These are phyloP conservation scores for Triangularia verruculosa DNA, from an alignment of 2,329 filamentous ascomycete species.

Conservation along the genomic window DNA sequence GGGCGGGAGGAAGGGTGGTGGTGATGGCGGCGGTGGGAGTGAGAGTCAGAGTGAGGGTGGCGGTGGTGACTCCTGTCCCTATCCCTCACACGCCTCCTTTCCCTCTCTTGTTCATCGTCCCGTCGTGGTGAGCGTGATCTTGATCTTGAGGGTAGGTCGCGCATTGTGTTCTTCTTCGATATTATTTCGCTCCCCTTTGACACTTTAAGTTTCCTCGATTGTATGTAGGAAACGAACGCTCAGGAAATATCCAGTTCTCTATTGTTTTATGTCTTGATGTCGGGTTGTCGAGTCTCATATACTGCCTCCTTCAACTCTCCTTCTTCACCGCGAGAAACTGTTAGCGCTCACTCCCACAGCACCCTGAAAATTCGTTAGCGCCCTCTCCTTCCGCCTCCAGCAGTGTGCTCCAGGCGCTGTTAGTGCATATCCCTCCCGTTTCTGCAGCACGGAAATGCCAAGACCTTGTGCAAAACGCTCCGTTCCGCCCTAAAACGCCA, in stretches of 20 bases:
- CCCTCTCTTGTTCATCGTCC: not conserved
- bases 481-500: not conserved
- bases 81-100: not conserved
- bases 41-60: not conserved
- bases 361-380: not conserved
- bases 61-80: slow-evolving; percentile 1
- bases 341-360: not conserved
- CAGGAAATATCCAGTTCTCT: not conserved
- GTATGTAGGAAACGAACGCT: not conserved
- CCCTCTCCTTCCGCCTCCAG: not conserved
- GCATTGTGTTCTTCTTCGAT: not conserved
- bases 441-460: too few relatives aligned
- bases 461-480: not conserved
- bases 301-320: not conserved
- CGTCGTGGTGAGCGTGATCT: not conserved
- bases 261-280: not conserved
- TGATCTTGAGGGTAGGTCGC: not conserved
- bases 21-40: not conserved
- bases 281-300: not conserved
- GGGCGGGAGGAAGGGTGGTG: slow-evolving; percentile 30
- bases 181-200: not conserved
- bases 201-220: not conserved
- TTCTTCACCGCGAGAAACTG: not conserved
- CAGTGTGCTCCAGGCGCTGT: too few relatives aligned
- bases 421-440: too few relatives aligned